Percentiles rank a stretch among this genome's conserved stretches.
Evolutionary conservation across 2,329 filamentous ascomycete genomes (phyloP).

Genomic region (Rasamsonia emersonii): DNA sequence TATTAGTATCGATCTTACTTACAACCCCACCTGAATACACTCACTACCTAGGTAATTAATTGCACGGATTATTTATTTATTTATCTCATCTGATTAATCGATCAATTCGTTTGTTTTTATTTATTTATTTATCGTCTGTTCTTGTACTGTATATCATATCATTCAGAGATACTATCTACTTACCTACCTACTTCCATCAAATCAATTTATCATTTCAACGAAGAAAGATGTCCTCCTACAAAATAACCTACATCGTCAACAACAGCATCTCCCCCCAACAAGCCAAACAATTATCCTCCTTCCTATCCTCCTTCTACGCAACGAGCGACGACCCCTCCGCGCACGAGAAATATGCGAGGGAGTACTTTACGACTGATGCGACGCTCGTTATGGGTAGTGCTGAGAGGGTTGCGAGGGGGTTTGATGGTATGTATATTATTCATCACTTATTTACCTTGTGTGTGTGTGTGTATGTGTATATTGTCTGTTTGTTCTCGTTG

Average conservation of each 20-base stretch:
- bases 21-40: too few species aligned
- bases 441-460: background rate
- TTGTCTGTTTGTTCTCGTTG: too few species aligned
- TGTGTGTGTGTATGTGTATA: too few species aligned
- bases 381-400: conserved; percentile 32
- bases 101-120: too few species aligned
- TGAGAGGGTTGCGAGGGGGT: conserved; percentile 24
- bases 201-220: background rate
- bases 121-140: too few species aligned
- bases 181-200: too few species aligned
- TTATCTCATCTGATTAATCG: too few species aligned
- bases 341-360: conserved; percentile 26
- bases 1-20: too few species aligned
- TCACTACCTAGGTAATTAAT: too few species aligned
- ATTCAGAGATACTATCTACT: too few species aligned
- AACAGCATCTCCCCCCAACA: conserved; percentile 15
- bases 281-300: conserved; percentile 18
- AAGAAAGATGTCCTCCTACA: conserved; percentile 25
- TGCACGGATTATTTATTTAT: too few species aligned
- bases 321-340: conserved; percentile 26
- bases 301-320: conserved; percentile 29
- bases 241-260: conserved; percentile 18
- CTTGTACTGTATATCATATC: too few species aligned
- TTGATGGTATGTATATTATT: conserved; percentile 18
- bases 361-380: conserved; percentile 24